Evolutionary conservation across 768 basidiomycete genomes (phyloP), one percentile per base, ranked within the genome.

Genomic region (Rhodotorula toruloides): DNA sequence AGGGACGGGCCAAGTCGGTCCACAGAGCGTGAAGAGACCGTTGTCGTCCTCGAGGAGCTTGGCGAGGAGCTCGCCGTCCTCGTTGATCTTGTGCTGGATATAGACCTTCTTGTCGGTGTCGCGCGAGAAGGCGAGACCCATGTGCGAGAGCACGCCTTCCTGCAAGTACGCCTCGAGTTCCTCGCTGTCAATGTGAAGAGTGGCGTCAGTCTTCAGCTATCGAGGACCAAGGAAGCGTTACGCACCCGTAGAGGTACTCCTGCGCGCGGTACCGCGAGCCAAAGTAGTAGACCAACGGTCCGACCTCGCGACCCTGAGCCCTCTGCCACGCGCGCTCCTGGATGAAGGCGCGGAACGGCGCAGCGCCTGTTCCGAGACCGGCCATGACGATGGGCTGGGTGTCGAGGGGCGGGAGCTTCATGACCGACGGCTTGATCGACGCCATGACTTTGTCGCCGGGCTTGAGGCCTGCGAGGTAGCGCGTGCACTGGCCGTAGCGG

Each of bases 271-370:
- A 88, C 62, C 96, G 90, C 63, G 94, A 92, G 61, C 96, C 96
- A 77, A 99, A 99, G 82, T 99, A 99, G 81, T 99, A 98, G 77
- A 97, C 87, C 16, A 91, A 84, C 4, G 94, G 94, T 0, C 96
- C 96, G 64, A 96, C 85, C 56, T 87, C 82, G 70, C 87, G 80
- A 34, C 88, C 87, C 76, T 89, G 86, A 37, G 85, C 78, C 37
- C 83, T 81, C 62, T 92, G 86, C 83, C 82, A 85, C 12, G 91
- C 91, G 63, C 94, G 87, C 78, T 99, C 86, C 77, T 99, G 96
- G 67, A 97, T 85, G 84, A 98, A 99, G 12, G 96, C 96, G 63
- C 96, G 90, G 88, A 99, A 99, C 31, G 96, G 96, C 17, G 96
- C 96, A 14, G 92, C 96, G 61, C 94, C 96, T 7, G 96, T 99